A percentile compares a stretch with the other conserved stretches of the same genome.
These are phyloP conservation scores for Berkeleyomyces basicola DNA, from an alignment of 2,329 filamentous ascomycete genomes.

Conservation along the genomic window DNA sequence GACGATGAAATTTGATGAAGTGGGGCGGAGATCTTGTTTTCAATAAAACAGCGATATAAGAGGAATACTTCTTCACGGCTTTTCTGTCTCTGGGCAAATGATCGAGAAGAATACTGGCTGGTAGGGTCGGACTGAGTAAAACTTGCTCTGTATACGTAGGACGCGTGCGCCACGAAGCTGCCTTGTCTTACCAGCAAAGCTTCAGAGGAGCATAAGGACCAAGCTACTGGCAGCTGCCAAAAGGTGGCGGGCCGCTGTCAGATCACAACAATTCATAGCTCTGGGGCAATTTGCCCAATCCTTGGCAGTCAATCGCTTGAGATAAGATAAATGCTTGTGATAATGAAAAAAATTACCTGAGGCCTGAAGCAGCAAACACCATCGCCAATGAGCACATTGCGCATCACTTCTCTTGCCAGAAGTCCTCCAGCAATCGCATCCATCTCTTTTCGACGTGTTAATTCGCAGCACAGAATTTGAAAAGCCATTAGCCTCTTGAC, in stretches of 20 bases:
- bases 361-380: no score
- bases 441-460: no score
- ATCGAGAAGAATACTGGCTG: neutral
- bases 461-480: no score
- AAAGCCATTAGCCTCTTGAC: no score
- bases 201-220: slow-evolving; percentile 5
- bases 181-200: slow-evolving; percentile 10
- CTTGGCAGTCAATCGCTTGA: neutral
- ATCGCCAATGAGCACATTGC: no score
- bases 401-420: no score
- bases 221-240: neutral
- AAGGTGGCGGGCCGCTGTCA: neutral
- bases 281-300: neutral
- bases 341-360: slow-evolving; percentile 6
- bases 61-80: neutral
- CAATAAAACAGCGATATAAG: slow-evolving; percentile 1
- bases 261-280: neutral
- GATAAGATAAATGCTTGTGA: slow-evolving; percentile 2
- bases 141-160: neutral
- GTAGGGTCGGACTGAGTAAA: neutral
- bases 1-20: neutral
- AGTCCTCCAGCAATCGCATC: no score
- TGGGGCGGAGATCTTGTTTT: neutral
- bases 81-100: neutral
- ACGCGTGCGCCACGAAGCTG: slow-evolving; percentile 13